Conservation (phyloP, 1,284 basidiomycete genomes). For the Fistulina hepatica region DNA sequence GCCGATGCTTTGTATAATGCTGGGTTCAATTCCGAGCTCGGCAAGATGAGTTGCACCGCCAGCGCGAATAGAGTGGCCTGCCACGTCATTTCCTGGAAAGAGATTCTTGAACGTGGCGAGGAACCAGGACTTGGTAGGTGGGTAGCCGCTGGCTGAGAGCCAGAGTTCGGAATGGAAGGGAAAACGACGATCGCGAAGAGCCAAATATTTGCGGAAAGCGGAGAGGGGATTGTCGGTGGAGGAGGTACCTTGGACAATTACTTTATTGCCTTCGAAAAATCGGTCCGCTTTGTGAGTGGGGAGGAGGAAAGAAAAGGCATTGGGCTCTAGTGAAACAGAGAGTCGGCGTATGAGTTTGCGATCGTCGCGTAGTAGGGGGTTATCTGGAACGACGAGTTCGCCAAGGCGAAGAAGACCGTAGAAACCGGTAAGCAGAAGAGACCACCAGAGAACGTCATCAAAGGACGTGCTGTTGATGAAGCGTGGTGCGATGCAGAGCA, state of each 20-base stretch:
- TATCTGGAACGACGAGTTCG: slow-evolving; percentile 17
- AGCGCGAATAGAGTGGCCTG: slow-evolving; percentile 9
- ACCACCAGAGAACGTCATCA: slow-evolving; percentile 8
- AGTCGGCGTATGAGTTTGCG: slow-evolving; percentile 13
- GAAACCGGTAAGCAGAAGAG: slow-evolving; percentile 15
- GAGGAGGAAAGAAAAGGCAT: slow-evolving; percentile 16
- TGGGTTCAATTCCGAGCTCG: background rate
- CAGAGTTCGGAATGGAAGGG: slow-evolving; percentile 12
- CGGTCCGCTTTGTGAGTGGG: slow-evolving; percentile 24
- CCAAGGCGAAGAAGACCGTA: slow-evolving; percentile 20
- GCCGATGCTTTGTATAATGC: slow-evolving; percentile 7
- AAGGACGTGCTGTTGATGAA: slow-evolving; percentile 2
- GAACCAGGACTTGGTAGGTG: slow-evolving; percentile 17
- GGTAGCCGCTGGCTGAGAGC: slow-evolving; percentile 9
- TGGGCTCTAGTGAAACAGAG: background rate
- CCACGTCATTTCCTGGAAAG: slow-evolving; percentile 3
- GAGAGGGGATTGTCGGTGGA: background rate
- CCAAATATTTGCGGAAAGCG: slow-evolving; percentile 7
- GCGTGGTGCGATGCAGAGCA: background rate
- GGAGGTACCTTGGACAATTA: background rate
- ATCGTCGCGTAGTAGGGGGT: slow-evolving; percentile 8
- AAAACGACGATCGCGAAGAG: slow-evolving; percentile 6
- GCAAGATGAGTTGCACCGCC: slow-evolving; percentile 9
- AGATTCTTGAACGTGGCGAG: slow-evolving; percentile 7
- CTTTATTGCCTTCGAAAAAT: slow-evolving; percentile 17